phyloP scores from a whole-genome alignment of 768 basidiomycete species.

The Xerocomus brunneocitrinus region DNA sequence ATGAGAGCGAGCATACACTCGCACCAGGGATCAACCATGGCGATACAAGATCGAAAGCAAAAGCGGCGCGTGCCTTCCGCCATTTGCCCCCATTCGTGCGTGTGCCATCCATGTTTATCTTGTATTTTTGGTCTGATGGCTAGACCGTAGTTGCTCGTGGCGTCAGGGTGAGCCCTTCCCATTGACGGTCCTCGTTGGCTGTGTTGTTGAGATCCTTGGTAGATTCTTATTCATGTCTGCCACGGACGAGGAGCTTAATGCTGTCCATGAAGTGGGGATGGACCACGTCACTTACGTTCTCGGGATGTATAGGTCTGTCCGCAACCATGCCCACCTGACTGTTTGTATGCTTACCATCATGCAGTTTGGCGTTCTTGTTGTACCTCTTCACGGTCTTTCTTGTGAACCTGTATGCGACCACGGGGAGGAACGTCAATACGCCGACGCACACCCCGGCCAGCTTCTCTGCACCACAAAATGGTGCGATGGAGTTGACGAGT shows the following conservation, averaged over 20 bases:
- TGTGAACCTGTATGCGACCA: slow-evolving; percentile 62
- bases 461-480: slow-evolving; percentile 24
- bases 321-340: background rate
- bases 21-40: slow-evolving; percentile 32
- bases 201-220: background rate
- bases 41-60: slow-evolving; percentile 26
- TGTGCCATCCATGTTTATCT: slow-evolving; percentile 13
- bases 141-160: slow-evolving; percentile 55
- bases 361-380: slow-evolving; percentile 60
- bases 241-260: slow-evolving; percentile 84
- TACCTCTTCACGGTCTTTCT: slow-evolving; percentile 71
- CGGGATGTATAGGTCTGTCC: slow-evolving; percentile 70
- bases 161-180: slow-evolving; percentile 53
- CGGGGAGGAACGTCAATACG: slow-evolving; percentile 51
- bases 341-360: background rate
- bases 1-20: slow-evolving; percentile 67
- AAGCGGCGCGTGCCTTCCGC: slow-evolving; percentile 61
- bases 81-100: slow-evolving; percentile 88
- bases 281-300: slow-evolving; percentile 90
- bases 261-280: slow-evolving; percentile 66
- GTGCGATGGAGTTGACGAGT: slow-evolving; percentile 41
- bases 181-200: background rate
- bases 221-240: slow-evolving; percentile 88
- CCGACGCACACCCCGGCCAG: slow-evolving; percentile 5
- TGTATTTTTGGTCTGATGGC: slow-evolving; percentile 1